phyloP scores from a whole-genome alignment of 768 basidiomycete species.

The Gautieria morchelliformis region DNA sequence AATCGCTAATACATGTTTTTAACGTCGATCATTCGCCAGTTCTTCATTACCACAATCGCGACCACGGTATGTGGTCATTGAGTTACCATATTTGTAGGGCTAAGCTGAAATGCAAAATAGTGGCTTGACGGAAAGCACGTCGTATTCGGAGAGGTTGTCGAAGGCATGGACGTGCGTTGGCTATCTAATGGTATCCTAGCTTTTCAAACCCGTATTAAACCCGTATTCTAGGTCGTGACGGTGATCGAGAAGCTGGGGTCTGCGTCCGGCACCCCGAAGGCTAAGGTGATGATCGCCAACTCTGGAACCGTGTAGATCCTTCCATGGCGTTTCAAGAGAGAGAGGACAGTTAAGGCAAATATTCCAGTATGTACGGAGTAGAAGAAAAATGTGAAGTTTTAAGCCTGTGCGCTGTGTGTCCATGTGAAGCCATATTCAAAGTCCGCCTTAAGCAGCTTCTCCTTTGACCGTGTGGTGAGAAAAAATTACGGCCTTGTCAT shows the following conservation, averaged over 20 bases:
- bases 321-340: neutral
- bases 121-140: slow-evolving; percentile 83
- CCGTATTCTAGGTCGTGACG: slow-evolving; percentile 27
- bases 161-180: slow-evolving; percentile 38
- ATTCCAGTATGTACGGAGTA: neutral
- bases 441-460: neutral
- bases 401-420: neutral
- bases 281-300: slow-evolving; percentile 41
- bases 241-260: slow-evolving; percentile 33
- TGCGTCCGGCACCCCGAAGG: slow-evolving; percentile 30
- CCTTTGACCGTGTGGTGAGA: neutral
- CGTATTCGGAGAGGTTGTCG: slow-evolving; percentile 80
- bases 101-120: slow-evolving; percentile 11
- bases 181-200: slow-evolving; percentile 14
- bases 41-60: slow-evolving; percentile 81
- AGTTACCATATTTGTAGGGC: neutral
- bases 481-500: neutral
- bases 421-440: neutral
- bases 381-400: neutral
- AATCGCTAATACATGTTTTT: neutral
- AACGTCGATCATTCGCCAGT: slow-evolving; percentile 37
- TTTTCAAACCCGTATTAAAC: neutral
- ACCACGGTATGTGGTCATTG: slow-evolving; percentile 24
- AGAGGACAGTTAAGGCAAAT: neutral
- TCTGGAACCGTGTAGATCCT: slow-evolving; percentile 39